A percentile compares a stretch with the other conserved stretches of the same genome.
Evolutionary conservation across 2,329 filamentous ascomycete genomes (phyloP).

Genomic region (Neonectria neomacrospora): DNA sequence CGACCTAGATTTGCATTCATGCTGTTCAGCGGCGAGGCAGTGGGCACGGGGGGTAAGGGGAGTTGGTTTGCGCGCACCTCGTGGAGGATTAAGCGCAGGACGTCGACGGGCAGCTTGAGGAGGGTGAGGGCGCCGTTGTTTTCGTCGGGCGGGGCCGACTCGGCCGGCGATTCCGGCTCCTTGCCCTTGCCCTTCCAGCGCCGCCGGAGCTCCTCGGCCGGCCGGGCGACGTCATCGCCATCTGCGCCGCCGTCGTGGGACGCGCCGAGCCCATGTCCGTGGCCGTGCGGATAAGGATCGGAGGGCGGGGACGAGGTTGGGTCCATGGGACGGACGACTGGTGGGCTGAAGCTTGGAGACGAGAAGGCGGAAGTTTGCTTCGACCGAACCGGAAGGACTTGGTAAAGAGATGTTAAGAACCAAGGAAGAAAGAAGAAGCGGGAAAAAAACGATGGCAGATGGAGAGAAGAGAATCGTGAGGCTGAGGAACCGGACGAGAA

Average conservation of each 20-base stretch:
- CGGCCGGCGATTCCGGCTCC: conserved; percentile 5
- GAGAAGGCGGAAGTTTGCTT: too few relatives aligned
- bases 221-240: conserved; percentile 6
- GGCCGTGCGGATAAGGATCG: conserved; percentile 15
- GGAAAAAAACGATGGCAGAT: conserved; percentile 23
- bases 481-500: conserved; percentile 2
- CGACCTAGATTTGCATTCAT: conserved; percentile 14
- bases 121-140: conserved; percentile 24
- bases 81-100: conserved; percentile 28
- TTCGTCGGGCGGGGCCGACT: neutral
- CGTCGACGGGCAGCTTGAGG: conserved; percentile 28
- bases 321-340: conserved; percentile 19
- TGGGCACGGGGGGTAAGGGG: conserved; percentile 11
- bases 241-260: conserved; percentile 4
- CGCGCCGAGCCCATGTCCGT: conserved; percentile 3
- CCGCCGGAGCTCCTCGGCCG: conserved; percentile 20
- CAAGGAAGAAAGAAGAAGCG: conserved; percentile 1
- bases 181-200: conserved; percentile 26
- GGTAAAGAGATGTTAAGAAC: conserved; percentile 1
- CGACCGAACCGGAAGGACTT: neutral
- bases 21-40: conserved; percentile 2
- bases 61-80: conserved; percentile 20
- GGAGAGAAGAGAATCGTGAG: conserved; percentile 4
- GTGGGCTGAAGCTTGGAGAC: neutral
- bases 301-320: conserved; percentile 16